Evolutionary conservation across 2,329 filamentous ascomycete genomes (phyloP), one percentile per base, ranked within the genome.

Genomic region (Cladophialophora yegresii): DNA sequence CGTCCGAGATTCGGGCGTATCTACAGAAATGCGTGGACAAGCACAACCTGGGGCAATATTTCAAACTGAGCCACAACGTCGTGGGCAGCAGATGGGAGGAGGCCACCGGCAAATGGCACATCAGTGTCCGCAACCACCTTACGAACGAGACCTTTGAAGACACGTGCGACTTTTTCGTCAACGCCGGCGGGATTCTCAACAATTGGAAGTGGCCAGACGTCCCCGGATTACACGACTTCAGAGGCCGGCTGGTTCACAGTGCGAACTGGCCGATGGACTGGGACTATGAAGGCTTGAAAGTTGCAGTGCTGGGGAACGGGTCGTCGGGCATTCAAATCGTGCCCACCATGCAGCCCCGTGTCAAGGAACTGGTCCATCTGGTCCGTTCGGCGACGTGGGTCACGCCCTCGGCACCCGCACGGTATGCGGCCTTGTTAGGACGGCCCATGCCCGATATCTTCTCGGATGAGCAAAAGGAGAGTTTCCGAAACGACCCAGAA

Each of bases 341-440:
- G 13, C 77, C 78, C 0, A 74, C 74, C 0, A 73, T 79, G 28
- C 63, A 66, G n/a, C 66, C 68, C 8, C 69, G 75, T 13, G 77
- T 75, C 54, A 71, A 71, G 7, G 56, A 64, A 1, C 69, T 69
- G 4, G 70, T 70, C 7, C 62, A 71, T 58, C 36, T 63, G 28
- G 57, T 68, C 28, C 65, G 66, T 4, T 63, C 49, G 20, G 61
- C 62, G 8, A 66, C 66, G 12, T 69, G 67, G 67, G 63, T 69
- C 23, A 65, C 67, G 20, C 57, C 65, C 20, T 60, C 54, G 36
- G 66, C 62, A 57, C 62, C 62, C 36, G 50, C 63, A 47, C 58
- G 59, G 9, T 65, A 63, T 26, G 62, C 67, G 10, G 58, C 55
- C 20, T 40, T 56, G 7, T 28, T 50, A 8, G 66, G 66, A 32